phyloP scores from a whole-genome alignment of 371 early-diverging fungal genomes.

The Dichotomocladium elegans region DNA sequence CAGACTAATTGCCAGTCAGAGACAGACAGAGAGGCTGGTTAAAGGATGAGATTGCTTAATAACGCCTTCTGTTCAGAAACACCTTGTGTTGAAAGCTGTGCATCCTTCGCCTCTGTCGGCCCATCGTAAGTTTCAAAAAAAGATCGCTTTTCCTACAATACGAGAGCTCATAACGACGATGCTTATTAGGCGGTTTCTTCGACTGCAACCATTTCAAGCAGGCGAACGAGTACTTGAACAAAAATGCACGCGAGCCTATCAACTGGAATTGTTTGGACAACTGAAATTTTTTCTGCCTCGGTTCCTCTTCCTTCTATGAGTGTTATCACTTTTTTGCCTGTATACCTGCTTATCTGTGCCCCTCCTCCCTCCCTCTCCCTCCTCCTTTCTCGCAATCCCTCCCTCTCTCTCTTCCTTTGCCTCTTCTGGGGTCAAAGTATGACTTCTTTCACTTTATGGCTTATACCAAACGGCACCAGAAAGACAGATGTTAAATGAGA shows the following conservation, averaged over 20 bases:
- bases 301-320: too few species aligned
- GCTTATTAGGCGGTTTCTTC: constrained; percentile 77
- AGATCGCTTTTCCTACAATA: too few species aligned
- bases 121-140: constrained; percentile 43
- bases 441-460: neutral
- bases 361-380: too few species aligned
- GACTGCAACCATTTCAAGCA: constrained; percentile 86
- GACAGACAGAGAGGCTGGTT: too few species aligned
- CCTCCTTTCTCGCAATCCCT: too few species aligned
- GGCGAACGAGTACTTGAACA: constrained; percentile 89
- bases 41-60: too few species aligned
- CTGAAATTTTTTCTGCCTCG: neutral
- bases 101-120: constrained; percentile 97
- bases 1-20: neutral
- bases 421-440: neutral
- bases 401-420: neutral
- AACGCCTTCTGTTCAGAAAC: too few species aligned
- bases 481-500: too few species aligned
- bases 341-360: too few species aligned
- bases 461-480: too few species aligned
- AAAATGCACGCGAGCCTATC: constrained; percentile 59
- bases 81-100: constrained; percentile 82
- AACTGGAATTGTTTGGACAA: constrained; percentile 67
- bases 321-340: too few species aligned
- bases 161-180: too few species aligned